phyloP scores from a whole-genome alignment of 306 rosid species.

The Rosa persica region DNA sequence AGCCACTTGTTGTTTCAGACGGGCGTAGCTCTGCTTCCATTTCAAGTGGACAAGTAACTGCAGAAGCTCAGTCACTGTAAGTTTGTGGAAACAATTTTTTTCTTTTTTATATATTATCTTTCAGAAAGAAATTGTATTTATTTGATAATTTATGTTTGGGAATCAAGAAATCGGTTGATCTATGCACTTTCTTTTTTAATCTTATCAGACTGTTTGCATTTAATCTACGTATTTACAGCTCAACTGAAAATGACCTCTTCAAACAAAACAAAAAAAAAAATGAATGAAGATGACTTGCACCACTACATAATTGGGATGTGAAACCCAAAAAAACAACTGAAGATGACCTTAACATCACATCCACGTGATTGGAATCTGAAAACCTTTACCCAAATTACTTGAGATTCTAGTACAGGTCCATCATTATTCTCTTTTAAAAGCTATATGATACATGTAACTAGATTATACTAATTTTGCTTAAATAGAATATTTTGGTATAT shows the following conservation, averaged over 20 bases:
- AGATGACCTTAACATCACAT: not conserved
- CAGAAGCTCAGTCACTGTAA: constrained; percentile 51
- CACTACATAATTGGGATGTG: not conserved
- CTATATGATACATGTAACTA: not conserved
- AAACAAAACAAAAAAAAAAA: too few relatives aligned
- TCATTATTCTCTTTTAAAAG: not conserved
- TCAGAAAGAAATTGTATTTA: not conserved
- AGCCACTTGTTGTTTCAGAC: constrained; percentile 23
- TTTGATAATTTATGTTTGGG: not conserved
- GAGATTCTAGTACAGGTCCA: not conserved
- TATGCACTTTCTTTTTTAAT: not conserved
- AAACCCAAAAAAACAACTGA: not conserved
- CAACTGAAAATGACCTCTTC: not conserved
- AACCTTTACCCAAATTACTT: not conserved
- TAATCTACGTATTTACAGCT: not conserved
- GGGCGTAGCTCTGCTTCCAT: constrained; percentile 27
- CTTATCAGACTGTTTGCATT: not conserved
- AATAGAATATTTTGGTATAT: not conserved
- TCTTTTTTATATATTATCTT: constrained; percentile 18
- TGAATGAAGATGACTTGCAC: not conserved
- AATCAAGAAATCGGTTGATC: not conserved
- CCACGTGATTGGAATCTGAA: not conserved
- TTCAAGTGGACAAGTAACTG: constrained; percentile 32
- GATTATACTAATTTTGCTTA: not conserved
- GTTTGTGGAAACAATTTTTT: constrained; percentile 24